Evolutionary conservation across 495 filamentous ascomycete genomes (phyloP), one percentile per base, ranked within the genome.

Genomic region (Neurospora sp.): DNA sequence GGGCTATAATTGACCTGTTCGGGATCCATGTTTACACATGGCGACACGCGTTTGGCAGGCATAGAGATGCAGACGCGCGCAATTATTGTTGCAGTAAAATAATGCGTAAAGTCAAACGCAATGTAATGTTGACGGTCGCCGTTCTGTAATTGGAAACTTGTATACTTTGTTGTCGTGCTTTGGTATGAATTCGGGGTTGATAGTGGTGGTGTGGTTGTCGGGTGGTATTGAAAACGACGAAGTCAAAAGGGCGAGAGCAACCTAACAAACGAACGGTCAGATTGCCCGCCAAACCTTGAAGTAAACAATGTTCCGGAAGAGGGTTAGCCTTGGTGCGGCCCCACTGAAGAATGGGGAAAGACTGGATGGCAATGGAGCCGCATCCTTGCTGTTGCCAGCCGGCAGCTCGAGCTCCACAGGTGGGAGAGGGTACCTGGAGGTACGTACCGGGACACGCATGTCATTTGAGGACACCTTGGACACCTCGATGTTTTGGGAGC

Each of bases 21-120:
- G 68, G 72, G 76, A 73, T 80, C 83, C 78, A 78, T 82, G 78
- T 81, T 81, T 76, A 78, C 81, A 76, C 81, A 78, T 74, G 70
- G 75, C 76, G 77, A 78, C 81, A 76, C 79, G 81, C 74, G 39
- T 75, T 77, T 76, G 46, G 72, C 71, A 65, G 77, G 77, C 78
- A 81, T 80, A 48, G 42, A 71, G 61, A 73, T 69, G 74, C 41
- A 75, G 39, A 70, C 69, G 68, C 37, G 71, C 41, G 31, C 18
- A 53, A 46, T 40, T 16, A 65, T 35, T 16, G 1, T 2, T 35
- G 53, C 53, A 35, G 1, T 65, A 65, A 4, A 65, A 65, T 35
- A 4, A 65, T 65, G 53, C 14, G 27, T 37, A 65, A 65, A 65
- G 53, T 18, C 27, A 35, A 35, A 16, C 53, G 53, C 53, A 65